phyloP scores from a whole-genome alignment of 805 yeast genomes.

The Lipomyces kockii region DNA sequence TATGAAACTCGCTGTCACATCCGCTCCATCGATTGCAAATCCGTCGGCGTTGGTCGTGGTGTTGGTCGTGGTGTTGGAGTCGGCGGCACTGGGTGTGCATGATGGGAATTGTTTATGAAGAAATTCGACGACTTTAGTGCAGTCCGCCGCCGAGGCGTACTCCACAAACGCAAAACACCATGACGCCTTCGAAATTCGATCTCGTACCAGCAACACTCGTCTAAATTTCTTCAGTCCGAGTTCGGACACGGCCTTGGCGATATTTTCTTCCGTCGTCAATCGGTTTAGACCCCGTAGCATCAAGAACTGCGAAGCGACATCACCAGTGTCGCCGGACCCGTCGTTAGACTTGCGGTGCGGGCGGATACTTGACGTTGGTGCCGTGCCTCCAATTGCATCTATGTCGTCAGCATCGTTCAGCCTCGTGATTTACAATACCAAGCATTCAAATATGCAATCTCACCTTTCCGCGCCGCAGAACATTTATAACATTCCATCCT shows the following conservation, averaged over 20 bases:
- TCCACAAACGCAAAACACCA: constrained; percentile 34
- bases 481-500: constrained; percentile 26
- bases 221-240: constrained; percentile 4
- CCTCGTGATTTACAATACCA: not conserved
- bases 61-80: not conserved
- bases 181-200: constrained; percentile 18
- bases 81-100: no score
- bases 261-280: constrained; percentile 8
- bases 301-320: constrained; percentile 30
- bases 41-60: not conserved
- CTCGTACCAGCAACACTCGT: constrained; percentile 29
- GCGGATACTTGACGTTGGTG: constrained; percentile 1
- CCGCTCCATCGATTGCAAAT: constrained; percentile 7
- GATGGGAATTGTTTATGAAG: constrained; percentile 9
- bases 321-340: constrained; percentile 26
- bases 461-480: constrained; percentile 15
- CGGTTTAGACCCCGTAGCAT: constrained; percentile 21
- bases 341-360: constrained; percentile 10
- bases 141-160: constrained; percentile 24
- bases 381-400: constrained; percentile 10
- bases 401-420: not conserved
- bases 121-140: constrained; percentile 18
- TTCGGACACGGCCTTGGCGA: constrained; percentile 13
- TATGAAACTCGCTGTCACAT: constrained; percentile 14
- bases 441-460: not conserved